Evolutionary conservation across 2,329 filamentous ascomycete genomes (phyloP), one percentile per base, ranked within the genome.

Genomic region (Mycosphaerella sp.): DNA sequence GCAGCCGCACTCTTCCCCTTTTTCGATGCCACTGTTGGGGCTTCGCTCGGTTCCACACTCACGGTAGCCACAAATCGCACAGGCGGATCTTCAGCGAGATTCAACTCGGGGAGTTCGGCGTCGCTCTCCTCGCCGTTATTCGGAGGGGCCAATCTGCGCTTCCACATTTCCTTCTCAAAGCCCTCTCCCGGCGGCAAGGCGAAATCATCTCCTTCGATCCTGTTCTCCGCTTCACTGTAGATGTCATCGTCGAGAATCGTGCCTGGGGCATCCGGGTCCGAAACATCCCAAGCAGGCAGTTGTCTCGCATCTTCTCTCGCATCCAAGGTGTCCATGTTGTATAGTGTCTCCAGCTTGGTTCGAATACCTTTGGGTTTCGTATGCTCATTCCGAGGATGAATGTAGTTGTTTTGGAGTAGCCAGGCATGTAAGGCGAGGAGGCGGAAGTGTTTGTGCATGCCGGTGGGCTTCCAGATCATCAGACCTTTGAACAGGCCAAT

Each of bases 401-500:
- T 69, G 60, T 70, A 67, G 44, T 61, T 60, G 41, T 69, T 67
- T 5, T 62, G 56, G 36, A 70, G 59, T 10, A 71, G 60, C 56
- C 63, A 66, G 23, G 63, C 55, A 48, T 67, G 67, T 12, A 96
- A 89, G 7, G 89, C 84, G 59, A 95, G 83, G 79, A 96, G 91
- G 56, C 89, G 85, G 68, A 95, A 95, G 71, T 95, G 89, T 69
- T 92, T 95, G 74, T 95, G 90, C 79, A 95, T 87, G 57, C 90
- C 92, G 40, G 92, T 92, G n/a, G 93, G 93, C 69, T 98, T 98
- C 86, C 88, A 95, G 67, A 85, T 81, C 60, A 97, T 91, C 62
- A 97, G 86, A 49, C 85, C 89, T 69, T 96, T 96, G 74, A 95
- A 89, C 0, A 98, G 78, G 40, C 89, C 91, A 1, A 89, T 90